Evolutionary conservation across 495 filamentous ascomycete genomes (phyloP), one percentile per base, ranked within the genome.

Genomic region (Arthonia radiata): DNA sequence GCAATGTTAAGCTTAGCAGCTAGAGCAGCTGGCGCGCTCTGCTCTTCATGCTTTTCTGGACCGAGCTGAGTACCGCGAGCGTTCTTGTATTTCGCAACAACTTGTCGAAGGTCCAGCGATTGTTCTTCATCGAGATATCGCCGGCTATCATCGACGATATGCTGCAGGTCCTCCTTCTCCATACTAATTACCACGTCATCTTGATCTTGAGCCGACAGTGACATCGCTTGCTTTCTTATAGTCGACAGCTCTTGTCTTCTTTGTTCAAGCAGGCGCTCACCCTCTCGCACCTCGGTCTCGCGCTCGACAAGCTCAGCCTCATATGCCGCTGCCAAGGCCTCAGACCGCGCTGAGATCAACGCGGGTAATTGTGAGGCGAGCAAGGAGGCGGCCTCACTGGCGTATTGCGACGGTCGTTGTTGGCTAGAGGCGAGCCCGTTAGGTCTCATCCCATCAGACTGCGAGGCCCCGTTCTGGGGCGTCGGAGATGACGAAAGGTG

Each of bases 301-400:
- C 61, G 64, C 33, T 70, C 62, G 12, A 51, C 51, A 31, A 65
- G 52, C 38, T 71, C 64, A 13, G 51, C 51, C 17, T 74, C 68
- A 34, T 64, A 66, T 17, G 55, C 59, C 11, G 39, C 34, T 2
- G 66, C 65, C 3, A 74, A 47, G 23, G 56, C 51, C 28, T 60
- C 49, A 36, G 61, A 57, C 31, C 70, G 69, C 26, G 62, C 50
- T 3, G 63, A 23, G 2, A 74, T 39, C 3, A 59, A 44, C 2
- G 64, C 62, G 1, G 59, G 56, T 34, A 71, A 57, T 23, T 57
- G 57, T 10, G 46, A 47, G 29, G 60, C 56, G 15, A 74, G 50
- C 8, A 63, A 59, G 33, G 55, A 57, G 26, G 68, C 66, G 1
- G 66, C 64, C 25, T 67, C 60, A 26, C 58, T 62, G 18, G 48